phyloP scores from a whole-genome alignment of 305 asterid genomes.

The Fraxinus greggii region DNA sequence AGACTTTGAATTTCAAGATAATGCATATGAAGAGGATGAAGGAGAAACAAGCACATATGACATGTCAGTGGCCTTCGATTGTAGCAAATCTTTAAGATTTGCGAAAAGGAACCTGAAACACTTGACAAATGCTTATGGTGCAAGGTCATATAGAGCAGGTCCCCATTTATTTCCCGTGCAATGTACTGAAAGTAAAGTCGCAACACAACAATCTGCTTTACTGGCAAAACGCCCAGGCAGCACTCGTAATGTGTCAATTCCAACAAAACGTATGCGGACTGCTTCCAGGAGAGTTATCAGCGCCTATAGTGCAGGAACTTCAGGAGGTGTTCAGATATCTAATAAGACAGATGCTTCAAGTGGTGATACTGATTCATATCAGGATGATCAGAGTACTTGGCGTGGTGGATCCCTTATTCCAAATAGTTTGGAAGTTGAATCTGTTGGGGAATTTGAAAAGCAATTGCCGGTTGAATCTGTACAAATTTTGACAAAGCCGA shows the following conservation, averaged over 20 bases:
- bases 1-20: slow-evolving; percentile 52
- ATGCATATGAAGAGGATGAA: slow-evolving; percentile 64
- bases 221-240: slow-evolving; percentile 60
- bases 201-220: slow-evolving; percentile 49
- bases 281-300: slow-evolving; percentile 66
- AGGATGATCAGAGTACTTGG: slow-evolving; percentile 83
- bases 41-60: slow-evolving; percentile 69
- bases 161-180: slow-evolving; percentile 53
- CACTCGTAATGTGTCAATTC: slow-evolving; percentile 69
- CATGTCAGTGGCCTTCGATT: slow-evolving; percentile 49
- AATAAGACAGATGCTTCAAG: slow-evolving; percentile 84
- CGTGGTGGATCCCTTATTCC: slow-evolving; percentile 63
- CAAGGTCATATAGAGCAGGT: slow-evolving; percentile 50
- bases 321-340: slow-evolving; percentile 63
- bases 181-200: slow-evolving; percentile 47
- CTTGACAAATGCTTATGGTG: slow-evolving; percentile 46
- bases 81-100: slow-evolving; percentile 50
- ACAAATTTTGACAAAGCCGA: slow-evolving; percentile 59
- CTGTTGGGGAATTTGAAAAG: slow-evolving; percentile 61
- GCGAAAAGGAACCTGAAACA: slow-evolving; percentile 63
- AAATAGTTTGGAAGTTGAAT: slow-evolving; percentile 71
- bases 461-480: slow-evolving; percentile 55
- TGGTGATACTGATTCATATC: slow-evolving; percentile 88
- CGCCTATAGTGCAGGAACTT: slow-evolving; percentile 62
- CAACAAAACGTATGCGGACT: slow-evolving; percentile 86